phyloP scores from a whole-genome alignment of 805 yeast species.

The Groenewaldozyma salmanticensis region DNA sequence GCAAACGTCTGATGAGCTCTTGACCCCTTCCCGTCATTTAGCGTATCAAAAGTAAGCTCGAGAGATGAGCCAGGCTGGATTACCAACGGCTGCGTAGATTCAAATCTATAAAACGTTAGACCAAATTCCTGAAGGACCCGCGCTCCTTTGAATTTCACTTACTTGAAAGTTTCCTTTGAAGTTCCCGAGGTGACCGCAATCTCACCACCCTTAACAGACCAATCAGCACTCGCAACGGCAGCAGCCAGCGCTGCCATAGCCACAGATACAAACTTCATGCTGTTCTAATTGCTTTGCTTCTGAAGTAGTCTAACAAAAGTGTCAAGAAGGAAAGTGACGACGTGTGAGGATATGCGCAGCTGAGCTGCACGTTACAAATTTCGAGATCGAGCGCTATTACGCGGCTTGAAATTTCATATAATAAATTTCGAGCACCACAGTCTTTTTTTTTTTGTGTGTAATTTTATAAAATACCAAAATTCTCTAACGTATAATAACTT shows the following conservation, averaged over 20 bases:
- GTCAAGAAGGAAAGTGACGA: too few relatives aligned
- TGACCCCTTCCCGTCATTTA: slow-evolving; percentile 7
- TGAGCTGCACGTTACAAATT: too few relatives aligned
- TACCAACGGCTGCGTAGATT: not conserved
- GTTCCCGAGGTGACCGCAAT: slow-evolving; percentile 12
- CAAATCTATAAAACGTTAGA: not conserved
- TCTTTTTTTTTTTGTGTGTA: too few relatives aligned
- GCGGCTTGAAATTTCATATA: too few relatives aligned
- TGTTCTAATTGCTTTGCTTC: too few relatives aligned
- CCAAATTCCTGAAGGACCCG: not conserved
- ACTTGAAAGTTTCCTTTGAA: not conserved
- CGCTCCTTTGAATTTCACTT: not conserved
- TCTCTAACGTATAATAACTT: too few relatives aligned
- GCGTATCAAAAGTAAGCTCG: slow-evolving; percentile 12
- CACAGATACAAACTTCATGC: not conserved
- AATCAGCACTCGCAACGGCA: slow-evolving; percentile 15
- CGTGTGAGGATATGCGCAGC: too few relatives aligned
- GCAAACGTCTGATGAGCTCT: slow-evolving; percentile 23
- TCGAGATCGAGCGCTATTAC: too few relatives aligned
- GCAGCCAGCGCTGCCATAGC: slow-evolving; percentile 4
- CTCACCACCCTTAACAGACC: slow-evolving; percentile 18
- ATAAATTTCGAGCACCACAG: too few relatives aligned
- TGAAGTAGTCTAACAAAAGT: too few relatives aligned
- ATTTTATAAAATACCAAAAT: too few relatives aligned
- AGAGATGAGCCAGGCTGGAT: slow-evolving; percentile 4